A percentile compares a stretch with the other conserved stretches of the same genome.
phyloP scores from a whole-genome alignment of 1,139 yeast genomes.

The Blastobotrys aristatus region DNA sequence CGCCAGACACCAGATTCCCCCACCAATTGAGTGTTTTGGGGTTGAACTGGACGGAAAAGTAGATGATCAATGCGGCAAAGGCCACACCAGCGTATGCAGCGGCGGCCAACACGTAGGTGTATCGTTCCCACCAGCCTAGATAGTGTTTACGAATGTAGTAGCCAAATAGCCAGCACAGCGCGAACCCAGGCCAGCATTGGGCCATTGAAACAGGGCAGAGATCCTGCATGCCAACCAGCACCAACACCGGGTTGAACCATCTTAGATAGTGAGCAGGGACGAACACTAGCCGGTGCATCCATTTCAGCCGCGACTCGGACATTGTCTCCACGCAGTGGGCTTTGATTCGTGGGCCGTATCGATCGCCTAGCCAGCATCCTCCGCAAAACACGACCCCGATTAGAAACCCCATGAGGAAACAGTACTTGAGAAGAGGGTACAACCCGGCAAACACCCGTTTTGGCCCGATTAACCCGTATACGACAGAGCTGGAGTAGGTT shows the following conservation, averaged over 20 bases:
- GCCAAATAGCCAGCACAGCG: constrained; percentile 8
- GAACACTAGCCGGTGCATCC: not conserved
- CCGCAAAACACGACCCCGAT: constrained; percentile 3
- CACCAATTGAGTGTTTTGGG: constrained; percentile 45
- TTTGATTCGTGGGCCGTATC: not conserved
- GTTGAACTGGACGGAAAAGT: constrained; percentile 48
- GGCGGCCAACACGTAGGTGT: constrained; percentile 53
- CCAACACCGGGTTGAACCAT: constrained; percentile 3
- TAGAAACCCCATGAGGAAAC: constrained; percentile 38
- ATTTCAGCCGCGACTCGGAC: not conserved
- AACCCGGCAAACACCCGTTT: constrained; percentile 44
- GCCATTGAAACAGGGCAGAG: constrained; percentile 4
- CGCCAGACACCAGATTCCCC: constrained; percentile 47
- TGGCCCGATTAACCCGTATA: constrained; percentile 66
- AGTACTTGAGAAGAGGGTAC: constrained; percentile 44
- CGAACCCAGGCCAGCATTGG: constrained; percentile 4
- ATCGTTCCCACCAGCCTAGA: constrained; percentile 59
- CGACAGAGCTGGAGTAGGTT: constrained; percentile 48
- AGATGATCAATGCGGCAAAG: constrained; percentile 46
- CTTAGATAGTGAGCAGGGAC: not conserved
- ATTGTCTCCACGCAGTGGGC: not conserved
- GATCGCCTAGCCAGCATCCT: not conserved
- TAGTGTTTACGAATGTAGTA: constrained; percentile 10
- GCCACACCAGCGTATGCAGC: constrained; percentile 58
- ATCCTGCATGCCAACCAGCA: constrained; percentile 8